These are phyloP conservation scores for Talaromyces sp. DNA, from an alignment of 2,329 filamentous ascomycete species.

Conservation along the genomic window DNA sequence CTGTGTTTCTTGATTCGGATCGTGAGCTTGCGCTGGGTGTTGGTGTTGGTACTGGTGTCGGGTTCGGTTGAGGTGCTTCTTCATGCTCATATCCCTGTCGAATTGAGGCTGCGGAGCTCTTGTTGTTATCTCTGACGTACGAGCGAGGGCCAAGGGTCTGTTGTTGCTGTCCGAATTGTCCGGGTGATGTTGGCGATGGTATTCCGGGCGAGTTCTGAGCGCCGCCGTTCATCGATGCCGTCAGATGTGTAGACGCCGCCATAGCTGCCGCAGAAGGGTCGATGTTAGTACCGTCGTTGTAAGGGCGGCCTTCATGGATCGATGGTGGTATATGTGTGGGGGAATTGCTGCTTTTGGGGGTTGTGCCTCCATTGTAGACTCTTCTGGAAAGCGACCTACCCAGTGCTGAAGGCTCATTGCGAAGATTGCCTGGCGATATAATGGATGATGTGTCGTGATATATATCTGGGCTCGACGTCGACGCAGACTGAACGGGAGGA, in stretches of 20 bases:
- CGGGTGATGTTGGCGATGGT: constrained; percentile 46
- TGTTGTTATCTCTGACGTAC: constrained; percentile 36
- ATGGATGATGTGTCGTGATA: constrained; percentile 15
- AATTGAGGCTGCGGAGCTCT: constrained; percentile 23
- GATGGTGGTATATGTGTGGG: constrained; percentile 67
- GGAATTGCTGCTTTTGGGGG: constrained; percentile 70
- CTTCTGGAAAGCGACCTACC: constrained; percentile 75
- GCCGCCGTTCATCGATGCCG: constrained; percentile 63
- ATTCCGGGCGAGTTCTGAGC: constrained; percentile 51
- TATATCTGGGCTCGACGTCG: constrained; percentile 36
- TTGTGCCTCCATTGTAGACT: constrained; percentile 63
- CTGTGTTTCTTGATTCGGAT: constrained; percentile 19
- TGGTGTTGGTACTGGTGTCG: constrained; percentile 31
- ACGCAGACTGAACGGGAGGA: constrained; percentile 35
- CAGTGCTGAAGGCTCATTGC: constrained; percentile 45
- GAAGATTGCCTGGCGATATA: constrained; percentile 12
- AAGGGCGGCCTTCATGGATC: constrained; percentile 60
- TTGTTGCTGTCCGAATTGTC: constrained; percentile 40
- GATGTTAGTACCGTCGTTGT: constrained; percentile 49
- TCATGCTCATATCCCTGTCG: constrained; percentile 38
- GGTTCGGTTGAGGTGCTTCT: constrained; percentile 33
- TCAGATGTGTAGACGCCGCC: constrained; percentile 67
- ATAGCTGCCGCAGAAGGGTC: constrained; percentile 68
- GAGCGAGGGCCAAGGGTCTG: constrained; percentile 45
- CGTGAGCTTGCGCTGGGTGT: constrained; percentile 22